Evolutionary conservation across 148 eudicot species (phyloP).

Genomic region (Chenopodium suecicum): DNA sequence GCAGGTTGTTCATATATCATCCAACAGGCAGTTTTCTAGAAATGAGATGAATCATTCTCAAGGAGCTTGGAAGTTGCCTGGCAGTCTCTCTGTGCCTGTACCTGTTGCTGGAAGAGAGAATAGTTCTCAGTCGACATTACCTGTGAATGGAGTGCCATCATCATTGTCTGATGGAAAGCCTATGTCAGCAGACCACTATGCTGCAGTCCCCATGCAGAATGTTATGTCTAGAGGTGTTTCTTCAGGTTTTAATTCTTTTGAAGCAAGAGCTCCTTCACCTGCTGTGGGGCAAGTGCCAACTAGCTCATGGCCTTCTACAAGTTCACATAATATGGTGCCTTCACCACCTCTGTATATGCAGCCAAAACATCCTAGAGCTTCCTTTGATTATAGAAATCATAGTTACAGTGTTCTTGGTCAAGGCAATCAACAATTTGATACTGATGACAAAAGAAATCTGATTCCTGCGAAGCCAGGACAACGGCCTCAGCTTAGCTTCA

Average conservation of each 20-base stretch:
- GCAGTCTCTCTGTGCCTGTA: conserved; percentile 18
- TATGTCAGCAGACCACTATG: conserved; percentile 35
- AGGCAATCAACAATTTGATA: conserved; percentile 40
- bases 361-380: conserved; percentile 40
- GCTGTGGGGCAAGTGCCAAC: conserved; percentile 33
- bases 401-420: conserved; percentile 37
- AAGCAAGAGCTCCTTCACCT: conserved; percentile 35
- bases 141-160: conserved; percentile 34
- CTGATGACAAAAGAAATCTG: conserved; percentile 29
- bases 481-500: conserved; percentile 37
- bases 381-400: conserved; percentile 38
- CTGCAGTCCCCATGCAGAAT: conserved; percentile 22
- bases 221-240: conserved; percentile 29
- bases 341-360: conserved; percentile 35
- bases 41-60: conserved; percentile 36
- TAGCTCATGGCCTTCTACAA: conserved; percentile 43
- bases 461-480: conserved; percentile 33
- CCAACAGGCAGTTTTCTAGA: conserved; percentile 31
- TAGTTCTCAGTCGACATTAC: conserved; percentile 30
- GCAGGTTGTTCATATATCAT: conserved; percentile 52
- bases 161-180: conserved; percentile 41
- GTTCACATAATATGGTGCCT: conserved; percentile 32
- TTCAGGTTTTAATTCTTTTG: conserved; percentile 32
- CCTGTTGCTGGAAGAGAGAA: conserved; percentile 26
- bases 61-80: conserved; percentile 46